Evolutionary conservation across 176 grass and related monocot species (phyloP), one percentile per base, ranked within the genome.

Genomic region (Triticum dicoccoides): DNA sequence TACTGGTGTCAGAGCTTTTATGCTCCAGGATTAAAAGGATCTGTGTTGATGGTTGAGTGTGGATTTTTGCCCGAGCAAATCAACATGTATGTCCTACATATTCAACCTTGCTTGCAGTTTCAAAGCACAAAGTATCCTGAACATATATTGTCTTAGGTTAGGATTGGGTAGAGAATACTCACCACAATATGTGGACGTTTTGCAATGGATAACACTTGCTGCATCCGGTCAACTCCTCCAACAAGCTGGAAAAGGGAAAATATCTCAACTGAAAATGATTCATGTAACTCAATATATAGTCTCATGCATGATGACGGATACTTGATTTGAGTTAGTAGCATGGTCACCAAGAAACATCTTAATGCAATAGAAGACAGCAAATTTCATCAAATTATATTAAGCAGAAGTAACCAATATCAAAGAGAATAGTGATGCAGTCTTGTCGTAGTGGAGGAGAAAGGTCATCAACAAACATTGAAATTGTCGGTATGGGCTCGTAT

Each of bases 121-220:
- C 15, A n/a, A 18, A 44, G 11, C 8, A 83, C 51, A 73, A 72
- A 44, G 39, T 17, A 49, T 69, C 27, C 61, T 20, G 12, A 80
- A 39, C 23, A 7, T 14, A 18, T 33, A 67, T 21, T 49, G 11
- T 35, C 29, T 45, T 45, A 66, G 29, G 39, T 56, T 59, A 34
- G 20, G 52, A 41, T 49, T 27, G 72, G 29, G 24, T 37, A 18
- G 34, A 77, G 63, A 5, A 33, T 38, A 87, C 86, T 89, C 84
- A 98, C 95, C 80, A 98, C 88, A 73, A 95, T 89, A 90, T 98
- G 95, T 27, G 91, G 93, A 27, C 86, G 91, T 80, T 95, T 95
- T 69, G 62, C 93, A 79, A 98, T 45, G 81, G 93, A 89, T 85
- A 92, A 73, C 33, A 89, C 84, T 92, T 98, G 95, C 35, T 92